phyloP scores from a whole-genome alignment of 2,329 filamentous ascomycete species.

The Plectosphaerella cucumerina region DNA sequence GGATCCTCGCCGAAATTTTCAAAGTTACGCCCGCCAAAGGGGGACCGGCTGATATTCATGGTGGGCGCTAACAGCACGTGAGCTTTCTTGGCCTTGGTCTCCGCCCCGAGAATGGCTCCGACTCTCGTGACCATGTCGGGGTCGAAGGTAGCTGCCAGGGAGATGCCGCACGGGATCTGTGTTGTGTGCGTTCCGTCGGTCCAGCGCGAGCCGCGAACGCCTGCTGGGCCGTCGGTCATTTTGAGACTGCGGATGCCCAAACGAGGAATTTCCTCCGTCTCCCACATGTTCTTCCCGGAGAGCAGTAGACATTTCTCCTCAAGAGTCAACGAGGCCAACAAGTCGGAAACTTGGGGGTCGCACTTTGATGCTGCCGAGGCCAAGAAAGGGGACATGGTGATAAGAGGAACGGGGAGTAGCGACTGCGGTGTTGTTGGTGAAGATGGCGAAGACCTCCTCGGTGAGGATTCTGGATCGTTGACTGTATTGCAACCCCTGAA shows the following conservation, averaged over 20 bases:
- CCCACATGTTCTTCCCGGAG: conserved; percentile 13
- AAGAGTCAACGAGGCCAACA: too few species aligned
- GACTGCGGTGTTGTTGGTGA: too few species aligned
- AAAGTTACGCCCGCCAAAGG: conserved; percentile 73
- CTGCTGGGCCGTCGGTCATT: conserved; percentile 15
- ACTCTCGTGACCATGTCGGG: conserved; percentile 16
- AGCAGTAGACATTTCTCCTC: conserved; percentile 13
- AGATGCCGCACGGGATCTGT: conserved; percentile 14
- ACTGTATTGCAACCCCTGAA: too few species aligned
- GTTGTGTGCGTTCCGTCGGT: conserved; percentile 13
- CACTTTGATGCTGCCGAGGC: too few species aligned
- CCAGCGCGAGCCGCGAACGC: conserved; percentile 16
- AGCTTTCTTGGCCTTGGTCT: conserved; percentile 18
- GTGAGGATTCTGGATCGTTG: too few species aligned
- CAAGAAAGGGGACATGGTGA: too few species aligned
- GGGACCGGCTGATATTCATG: conserved; percentile 21
- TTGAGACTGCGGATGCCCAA: conserved; percentile 12
- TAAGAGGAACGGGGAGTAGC: too few species aligned
- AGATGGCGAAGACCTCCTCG: too few species aligned
- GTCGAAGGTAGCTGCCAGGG: conserved; percentile 23
- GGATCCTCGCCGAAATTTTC: conserved; percentile 78
- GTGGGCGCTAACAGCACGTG: conserved; percentile 12
- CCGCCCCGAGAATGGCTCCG: conserved; percentile 18
- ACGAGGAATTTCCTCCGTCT: conserved; percentile 10
- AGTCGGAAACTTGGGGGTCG: too few species aligned